Conservation (phyloP, 2,329 filamentous ascomycete species). For the Pestalotiopsis sp. region DNA sequence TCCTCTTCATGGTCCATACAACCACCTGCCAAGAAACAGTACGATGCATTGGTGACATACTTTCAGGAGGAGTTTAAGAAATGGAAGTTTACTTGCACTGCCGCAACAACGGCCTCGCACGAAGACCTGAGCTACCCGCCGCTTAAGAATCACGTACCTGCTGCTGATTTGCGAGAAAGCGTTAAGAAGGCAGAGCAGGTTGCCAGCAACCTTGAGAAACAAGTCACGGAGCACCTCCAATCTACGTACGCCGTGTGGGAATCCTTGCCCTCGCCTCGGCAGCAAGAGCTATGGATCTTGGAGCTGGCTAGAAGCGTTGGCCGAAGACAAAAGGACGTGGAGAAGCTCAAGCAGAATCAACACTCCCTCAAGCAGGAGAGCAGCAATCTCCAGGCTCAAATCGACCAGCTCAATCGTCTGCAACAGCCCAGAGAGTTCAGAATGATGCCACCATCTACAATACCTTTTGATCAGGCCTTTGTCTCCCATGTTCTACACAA, state of each 20-base stretch:
- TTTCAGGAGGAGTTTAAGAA: slow-evolving; percentile 69
- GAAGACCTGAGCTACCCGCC: slow-evolving; percentile 57
- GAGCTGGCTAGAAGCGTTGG: slow-evolving; percentile 64
- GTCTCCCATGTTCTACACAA: slow-evolving; percentile 50
- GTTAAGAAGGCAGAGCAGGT: slow-evolving; percentile 51
- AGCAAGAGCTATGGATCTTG: slow-evolving; percentile 62
- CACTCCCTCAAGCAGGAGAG: slow-evolving; percentile 59
- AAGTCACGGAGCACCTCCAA: slow-evolving; percentile 75
- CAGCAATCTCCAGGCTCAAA: slow-evolving; percentile 56
- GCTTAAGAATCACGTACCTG: slow-evolving; percentile 35
- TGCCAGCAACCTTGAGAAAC: slow-evolving; percentile 66
- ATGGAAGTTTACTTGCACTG: slow-evolving; percentile 60
- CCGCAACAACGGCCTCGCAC: slow-evolving; percentile 48
- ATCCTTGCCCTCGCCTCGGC: slow-evolving; percentile 57
- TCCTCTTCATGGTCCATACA: slow-evolving; percentile 80
- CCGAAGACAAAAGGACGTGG: slow-evolving; percentile 56
- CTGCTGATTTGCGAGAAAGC: slow-evolving; percentile 47
- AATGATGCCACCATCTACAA: slow-evolving; percentile 51
- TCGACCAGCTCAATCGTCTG: slow-evolving; percentile 60
- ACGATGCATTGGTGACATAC: slow-evolving; percentile 68
- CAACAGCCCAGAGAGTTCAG: slow-evolving; percentile 65
- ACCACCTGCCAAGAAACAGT: slow-evolving; percentile 74
- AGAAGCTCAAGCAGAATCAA: slow-evolving; percentile 53
- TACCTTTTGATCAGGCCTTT: slow-evolving; percentile 53
- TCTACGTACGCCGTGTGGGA: slow-evolving; percentile 79